Evolutionary conservation across 805 yeast genomes (phyloP).

Genomic region (Saccharomycopsis sp.): DNA sequence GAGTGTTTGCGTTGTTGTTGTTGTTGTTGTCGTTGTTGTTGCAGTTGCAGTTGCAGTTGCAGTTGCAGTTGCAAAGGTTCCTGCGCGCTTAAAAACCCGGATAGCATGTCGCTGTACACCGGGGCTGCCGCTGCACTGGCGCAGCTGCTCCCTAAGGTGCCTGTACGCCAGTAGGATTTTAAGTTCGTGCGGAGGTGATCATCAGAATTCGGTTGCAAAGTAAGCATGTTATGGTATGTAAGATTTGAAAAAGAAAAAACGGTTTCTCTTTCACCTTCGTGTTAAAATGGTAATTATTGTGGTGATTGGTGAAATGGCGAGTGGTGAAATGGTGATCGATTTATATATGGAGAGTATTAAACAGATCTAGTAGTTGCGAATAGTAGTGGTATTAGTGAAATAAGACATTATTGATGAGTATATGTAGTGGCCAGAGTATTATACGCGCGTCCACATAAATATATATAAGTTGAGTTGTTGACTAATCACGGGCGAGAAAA

Average conservation of each 20-base stretch:
- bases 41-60: not conserved
- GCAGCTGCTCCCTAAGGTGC: not conserved
- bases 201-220: not conserved
- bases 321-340: not conserved
- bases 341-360: not conserved
- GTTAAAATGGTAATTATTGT: no score
- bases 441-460: not conserved
- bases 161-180: not conserved
- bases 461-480: not conserved
- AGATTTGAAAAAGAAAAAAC: not conserved
- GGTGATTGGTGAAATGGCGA: not conserved
- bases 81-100: not conserved
- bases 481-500: not conserved
- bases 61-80: not conserved
- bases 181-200: not conserved
- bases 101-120: not conserved
- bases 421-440: not conserved
- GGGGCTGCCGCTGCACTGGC: not conserved
- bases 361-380: no score
- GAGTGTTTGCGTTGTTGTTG: constrained; percentile 1
- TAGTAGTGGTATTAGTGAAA: no score
- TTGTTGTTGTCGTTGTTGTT: not conserved
- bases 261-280: not conserved
- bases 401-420: not conserved
- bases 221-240: not conserved